Conservation (phyloP, 306 rosid species). For the Begonia masoniana region DNA sequence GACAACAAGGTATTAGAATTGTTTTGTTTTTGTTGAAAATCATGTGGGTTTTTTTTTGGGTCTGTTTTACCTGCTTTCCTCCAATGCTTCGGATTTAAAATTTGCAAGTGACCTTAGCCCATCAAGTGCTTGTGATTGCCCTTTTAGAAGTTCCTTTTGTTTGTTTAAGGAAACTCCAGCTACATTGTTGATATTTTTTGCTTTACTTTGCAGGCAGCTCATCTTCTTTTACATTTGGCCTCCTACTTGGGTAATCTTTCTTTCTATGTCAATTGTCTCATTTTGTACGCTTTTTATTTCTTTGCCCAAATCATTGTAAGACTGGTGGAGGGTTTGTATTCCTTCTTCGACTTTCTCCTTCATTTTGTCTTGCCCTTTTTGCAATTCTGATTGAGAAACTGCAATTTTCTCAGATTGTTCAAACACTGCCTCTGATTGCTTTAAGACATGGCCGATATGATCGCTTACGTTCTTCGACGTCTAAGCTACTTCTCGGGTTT, state of each 20-base stretch:
- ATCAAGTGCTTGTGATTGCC: slow-evolving; percentile 56
- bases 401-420: slow-evolving; percentile 52
- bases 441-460: slow-evolving; percentile 33
- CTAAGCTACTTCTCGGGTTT: slow-evolving; percentile 34
- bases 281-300: slow-evolving; percentile 43
- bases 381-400: slow-evolving; percentile 38
- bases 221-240: slow-evolving; percentile 43
- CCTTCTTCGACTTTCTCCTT: slow-evolving; percentile 42
- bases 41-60: no score
- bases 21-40: no score
- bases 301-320: slow-evolving; percentile 35
- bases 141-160: slow-evolving; percentile 59
- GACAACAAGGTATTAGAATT: no score
- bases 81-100: slow-evolving; percentile 53
- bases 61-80: slow-evolving; percentile 61
- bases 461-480: slow-evolving; percentile 34
- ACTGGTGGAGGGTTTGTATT: slow-evolving; percentile 40
- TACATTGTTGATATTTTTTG: slow-evolving; percentile 58
- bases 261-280: slow-evolving; percentile 47
- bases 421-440: slow-evolving; percentile 39
- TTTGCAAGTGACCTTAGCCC: slow-evolving; percentile 40
- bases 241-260: slow-evolving; percentile 51
- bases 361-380: slow-evolving; percentile 55
- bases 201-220: slow-evolving; percentile 43
- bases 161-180: slow-evolving; percentile 64